phyloP scores from a whole-genome alignment of 768 basidiomycete species.

The Leccinum longicurvipes region DNA sequence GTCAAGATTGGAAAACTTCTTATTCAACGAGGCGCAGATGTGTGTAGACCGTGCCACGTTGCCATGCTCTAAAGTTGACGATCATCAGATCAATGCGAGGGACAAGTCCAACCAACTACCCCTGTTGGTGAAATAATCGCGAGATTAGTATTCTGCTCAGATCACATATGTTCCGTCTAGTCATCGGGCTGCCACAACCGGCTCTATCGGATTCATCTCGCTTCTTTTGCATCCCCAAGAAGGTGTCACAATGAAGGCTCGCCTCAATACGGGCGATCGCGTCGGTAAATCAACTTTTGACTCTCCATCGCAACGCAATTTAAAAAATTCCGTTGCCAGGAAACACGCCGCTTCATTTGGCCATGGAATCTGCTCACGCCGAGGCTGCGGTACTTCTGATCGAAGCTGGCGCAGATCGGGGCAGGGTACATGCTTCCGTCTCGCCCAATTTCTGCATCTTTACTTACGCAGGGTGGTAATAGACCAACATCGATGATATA shows the following conservation, averaged over 20 bases:
- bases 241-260: constrained; percentile 60
- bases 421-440: constrained; percentile 54
- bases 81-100: constrained; percentile 80
- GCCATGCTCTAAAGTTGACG: constrained; percentile 30
- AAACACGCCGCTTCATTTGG: constrained; percentile 94
- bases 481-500: constrained; percentile 83
- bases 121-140: constrained; percentile 45
- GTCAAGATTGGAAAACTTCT: constrained; percentile 82
- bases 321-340: constrained; percentile 43
- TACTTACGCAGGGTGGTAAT: background rate
- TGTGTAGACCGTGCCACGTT: constrained; percentile 44
- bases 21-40: constrained; percentile 87
- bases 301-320: background rate
- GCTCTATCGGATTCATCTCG: constrained; percentile 83
- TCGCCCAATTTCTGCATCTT: background rate
- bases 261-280: constrained; percentile 84
- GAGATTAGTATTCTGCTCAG: background rate
- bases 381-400: constrained; percentile 88
- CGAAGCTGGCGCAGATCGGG: constrained; percentile 92
- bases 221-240: constrained; percentile 84
- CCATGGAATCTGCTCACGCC: constrained; percentile 95
- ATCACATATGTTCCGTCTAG: constrained; percentile 37
- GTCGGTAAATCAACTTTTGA: constrained; percentile 46
- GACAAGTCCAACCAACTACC: constrained; percentile 93
- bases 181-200: constrained; percentile 95